Percentiles rank a stretch among this genome's conserved stretches.
Evolutionary conservation across 2,329 filamentous ascomycete genomes (phyloP).

Genomic region (Alternaria gansuensis): DNA sequence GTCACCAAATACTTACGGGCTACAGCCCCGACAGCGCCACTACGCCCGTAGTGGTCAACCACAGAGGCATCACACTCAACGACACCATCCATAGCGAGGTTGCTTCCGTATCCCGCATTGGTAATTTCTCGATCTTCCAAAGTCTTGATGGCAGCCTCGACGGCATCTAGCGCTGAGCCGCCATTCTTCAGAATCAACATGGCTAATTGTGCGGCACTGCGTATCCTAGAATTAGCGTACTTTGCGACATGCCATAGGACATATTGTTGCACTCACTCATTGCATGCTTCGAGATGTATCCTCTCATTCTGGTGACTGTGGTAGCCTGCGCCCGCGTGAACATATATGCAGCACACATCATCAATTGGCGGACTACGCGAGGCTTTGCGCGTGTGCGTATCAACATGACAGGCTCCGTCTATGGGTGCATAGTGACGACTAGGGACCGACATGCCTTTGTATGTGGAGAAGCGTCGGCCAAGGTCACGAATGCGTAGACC

Average conservation of each 20-base stretch:
- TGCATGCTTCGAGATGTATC: slow-evolving; percentile 84
- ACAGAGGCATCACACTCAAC: slow-evolving; percentile 96
- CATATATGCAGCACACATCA: slow-evolving; percentile 80
- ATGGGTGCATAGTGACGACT: slow-evolving; percentile 28
- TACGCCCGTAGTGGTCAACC: slow-evolving; percentile 88
- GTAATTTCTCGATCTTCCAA: slow-evolving; percentile 96
- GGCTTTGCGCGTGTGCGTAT: slow-evolving; percentile 51
- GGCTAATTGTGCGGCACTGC: slow-evolving; percentile 80
- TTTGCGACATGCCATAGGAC: background rate
- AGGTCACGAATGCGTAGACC: slow-evolving; percentile 38
- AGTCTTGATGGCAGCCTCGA: slow-evolving; percentile 85
- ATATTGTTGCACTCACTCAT: slow-evolving; percentile 70
- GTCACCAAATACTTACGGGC: slow-evolving; percentile 70
- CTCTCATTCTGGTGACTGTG: slow-evolving; percentile 88
- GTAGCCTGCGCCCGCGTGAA: slow-evolving; percentile 94
- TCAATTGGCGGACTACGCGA: slow-evolving; percentile 51
- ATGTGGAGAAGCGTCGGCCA: slow-evolving; percentile 36
- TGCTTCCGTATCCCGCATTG: slow-evolving; percentile 95
- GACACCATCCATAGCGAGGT: slow-evolving; percentile 85
- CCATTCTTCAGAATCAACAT: slow-evolving; percentile 84
- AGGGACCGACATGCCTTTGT: slow-evolving; percentile 41
- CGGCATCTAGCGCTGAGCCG: slow-evolving; percentile 82
- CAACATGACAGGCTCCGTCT: slow-evolving; percentile 36
- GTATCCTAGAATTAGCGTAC: slow-evolving; percentile 3
- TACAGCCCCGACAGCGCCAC: slow-evolving; percentile 91